These are phyloP conservation scores for Protomyces arabidopsidicola DNA, from an alignment of 1,139 yeast species.

Conservation along the genomic window DNA sequence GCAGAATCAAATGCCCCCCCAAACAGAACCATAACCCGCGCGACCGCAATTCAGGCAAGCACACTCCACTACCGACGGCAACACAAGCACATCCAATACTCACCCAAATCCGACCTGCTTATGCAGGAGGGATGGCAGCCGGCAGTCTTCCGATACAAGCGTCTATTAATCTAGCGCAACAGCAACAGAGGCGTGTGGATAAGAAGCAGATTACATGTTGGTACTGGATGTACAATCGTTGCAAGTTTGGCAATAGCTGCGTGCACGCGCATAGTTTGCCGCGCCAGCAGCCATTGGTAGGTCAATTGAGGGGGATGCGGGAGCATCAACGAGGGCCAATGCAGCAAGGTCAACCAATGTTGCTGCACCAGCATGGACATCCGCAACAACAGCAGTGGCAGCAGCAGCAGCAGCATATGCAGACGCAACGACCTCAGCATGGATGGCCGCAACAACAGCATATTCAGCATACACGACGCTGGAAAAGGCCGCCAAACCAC, in stretches of 20 bases:
- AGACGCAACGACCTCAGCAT: no score
- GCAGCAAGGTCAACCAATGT: background rate
- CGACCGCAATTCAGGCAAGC: background rate
- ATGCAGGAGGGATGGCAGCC: no score
- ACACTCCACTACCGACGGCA: background rate
- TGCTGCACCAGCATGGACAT: background rate
- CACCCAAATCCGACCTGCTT: no score
- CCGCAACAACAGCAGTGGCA: background rate
- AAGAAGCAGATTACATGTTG: slow-evolving; percentile 3
- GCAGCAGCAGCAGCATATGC: background rate
- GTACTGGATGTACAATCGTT: slow-evolving; percentile 10
- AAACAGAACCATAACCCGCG: no score
- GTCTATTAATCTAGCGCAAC: background rate
- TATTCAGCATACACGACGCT: no score
- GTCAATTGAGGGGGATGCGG: no score
- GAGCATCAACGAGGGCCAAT: no score
- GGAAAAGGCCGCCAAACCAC: no score
- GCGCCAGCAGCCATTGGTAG: background rate
- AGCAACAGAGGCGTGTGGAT: background rate
- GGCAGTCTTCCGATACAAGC: background rate
- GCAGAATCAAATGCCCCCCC: no score
- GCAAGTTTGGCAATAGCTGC: slow-evolving; percentile 12
- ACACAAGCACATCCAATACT: background rate
- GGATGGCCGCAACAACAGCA: no score
- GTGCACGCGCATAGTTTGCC: slow-evolving; percentile 1